These are phyloP conservation scores for Neofusicoccum umdonicola DNA, from an alignment of 2,329 filamentous ascomycete species.

Conservation along the genomic window DNA sequence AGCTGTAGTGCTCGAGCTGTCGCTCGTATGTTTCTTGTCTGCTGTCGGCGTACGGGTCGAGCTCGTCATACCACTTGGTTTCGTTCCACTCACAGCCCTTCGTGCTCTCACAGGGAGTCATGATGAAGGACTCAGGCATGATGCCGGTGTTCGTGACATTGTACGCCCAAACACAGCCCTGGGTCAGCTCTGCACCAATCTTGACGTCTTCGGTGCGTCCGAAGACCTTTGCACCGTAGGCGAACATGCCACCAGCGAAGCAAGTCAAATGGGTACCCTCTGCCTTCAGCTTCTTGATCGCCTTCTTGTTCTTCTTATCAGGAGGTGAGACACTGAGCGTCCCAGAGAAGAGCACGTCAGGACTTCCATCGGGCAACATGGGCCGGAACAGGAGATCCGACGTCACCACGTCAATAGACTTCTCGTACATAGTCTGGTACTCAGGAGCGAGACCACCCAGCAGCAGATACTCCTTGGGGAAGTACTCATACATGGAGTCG, in stretches of 20 bases:
- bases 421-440: conserved; percentile 59
- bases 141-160: conserved; percentile 56
- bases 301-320: conserved; percentile 24
- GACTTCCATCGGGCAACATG: conserved; percentile 44
- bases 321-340: conserved; percentile 4
- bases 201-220: conserved; percentile 53
- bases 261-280: conserved; percentile 64
- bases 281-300: conserved; percentile 27
- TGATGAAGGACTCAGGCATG: conserved; percentile 60
- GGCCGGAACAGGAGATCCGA: conserved; percentile 50
- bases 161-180: conserved; percentile 65
- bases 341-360: conserved; percentile 42
- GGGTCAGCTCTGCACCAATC: conserved; percentile 57
- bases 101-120: conserved; percentile 46
- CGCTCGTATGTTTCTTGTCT: conserved; percentile 27
- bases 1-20: conserved; percentile 36
- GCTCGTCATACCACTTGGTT: conserved; percentile 40
- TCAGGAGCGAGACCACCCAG: conserved; percentile 46
- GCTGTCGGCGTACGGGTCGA: conserved; percentile 36
- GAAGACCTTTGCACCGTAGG: conserved; percentile 63
- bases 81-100: conserved; percentile 46
- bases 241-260: conserved; percentile 70
- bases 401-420: conserved; percentile 41
- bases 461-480: conserved; percentile 49
- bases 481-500: conserved; percentile 43